Base-by-base conservation (phyloP, 2,329 filamentous ascomycete species). In the Stagonosporopsis vannaccii region DNA sequence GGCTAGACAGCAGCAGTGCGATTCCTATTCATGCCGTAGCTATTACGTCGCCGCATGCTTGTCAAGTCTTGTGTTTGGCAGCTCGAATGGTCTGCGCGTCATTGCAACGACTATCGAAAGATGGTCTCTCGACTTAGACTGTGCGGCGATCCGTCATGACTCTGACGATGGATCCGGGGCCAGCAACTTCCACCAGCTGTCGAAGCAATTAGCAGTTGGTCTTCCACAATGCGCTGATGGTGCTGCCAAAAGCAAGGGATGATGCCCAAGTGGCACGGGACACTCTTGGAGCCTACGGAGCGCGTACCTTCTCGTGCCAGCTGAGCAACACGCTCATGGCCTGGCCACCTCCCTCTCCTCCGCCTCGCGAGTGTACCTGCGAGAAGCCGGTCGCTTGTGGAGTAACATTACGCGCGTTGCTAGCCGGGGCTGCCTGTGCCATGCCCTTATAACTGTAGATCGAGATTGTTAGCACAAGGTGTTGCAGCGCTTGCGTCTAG, bases 61-160 rank as follows among this genome's bases (percentile, higher is more conserved):
- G n/a, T 25, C 22, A 8, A 23, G n/a, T 40, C 43, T 28, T n/a
- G 15, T 35, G 7, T 42, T 33, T 41, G 22, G 53, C 53, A 45
- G 47, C 42, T 45, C 41, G 47, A 47, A 22, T 42, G 30, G 42
- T 47, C 42, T 42, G 46, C 47, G 28, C 20, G 8, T 40, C 25
- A 22, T 37, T n/a, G 32, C 25, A n/a, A 45, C 20, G 22, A 37
- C 40, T 40, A 35, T 36, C 11, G 22, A 15, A 19, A 4, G 4
- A n/a, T n/a, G n/a, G 8, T 13, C 30, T 4, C 30, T 37, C 41
- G 46, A 51, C 56, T 75, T 80, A 96, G 68, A 96, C 94, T 69
- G 90, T 95, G 72, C 95, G 88, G 81, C 94, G 91, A 82, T 99
- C 95, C 37, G 92, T 95, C 93, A 99, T 97, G 65, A 92, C 92